phyloP scores from a whole-genome alignment of 768 basidiomycete genomes.

The Tulasnella sp. region DNA sequence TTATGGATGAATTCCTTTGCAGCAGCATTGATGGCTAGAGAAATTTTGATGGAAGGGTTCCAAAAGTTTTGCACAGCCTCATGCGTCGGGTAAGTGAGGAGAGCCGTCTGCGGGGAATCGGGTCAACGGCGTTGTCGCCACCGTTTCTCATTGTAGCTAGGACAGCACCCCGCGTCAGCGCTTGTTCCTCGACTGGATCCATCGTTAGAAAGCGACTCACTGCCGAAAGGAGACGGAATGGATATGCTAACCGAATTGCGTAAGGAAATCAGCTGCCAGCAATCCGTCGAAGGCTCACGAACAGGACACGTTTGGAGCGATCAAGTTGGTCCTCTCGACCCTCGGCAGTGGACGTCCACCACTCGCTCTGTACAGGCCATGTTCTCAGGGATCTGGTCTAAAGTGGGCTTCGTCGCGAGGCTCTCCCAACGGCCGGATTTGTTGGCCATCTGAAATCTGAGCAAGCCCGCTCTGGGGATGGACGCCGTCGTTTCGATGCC shows the following conservation, averaged over 20 bases:
- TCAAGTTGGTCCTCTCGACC: slow-evolving; percentile 31
- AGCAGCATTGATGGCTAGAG: not conserved
- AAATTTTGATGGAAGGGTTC: slow-evolving; percentile 17
- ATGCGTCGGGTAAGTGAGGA: slow-evolving; percentile 20
- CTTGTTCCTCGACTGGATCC: not conserved
- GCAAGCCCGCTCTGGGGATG: slow-evolving; percentile 29
- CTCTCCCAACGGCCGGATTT: slow-evolving; percentile 60
- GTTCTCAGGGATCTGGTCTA: slow-evolving; percentile 34
- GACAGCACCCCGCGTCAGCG: not conserved
- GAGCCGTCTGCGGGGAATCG: not conserved
- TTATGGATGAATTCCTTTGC: not conserved
- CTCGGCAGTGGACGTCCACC: not conserved
- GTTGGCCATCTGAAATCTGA: slow-evolving; percentile 46
- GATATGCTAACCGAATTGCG: slow-evolving; percentile 30
- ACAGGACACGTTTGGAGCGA: slow-evolving; percentile 39
- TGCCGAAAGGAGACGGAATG: not conserved
- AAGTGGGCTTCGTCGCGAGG: slow-evolving; percentile 32
- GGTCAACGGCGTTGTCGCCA: not conserved
- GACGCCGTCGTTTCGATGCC: not conserved
- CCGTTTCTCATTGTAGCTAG: not conserved
- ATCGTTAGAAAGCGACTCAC: not conserved
- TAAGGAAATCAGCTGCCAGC: slow-evolving; percentile 35
- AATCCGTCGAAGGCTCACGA: slow-evolving; percentile 36
- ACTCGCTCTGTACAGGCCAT: slow-evolving; percentile 31
- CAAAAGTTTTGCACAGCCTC: slow-evolving; percentile 5